Base-by-base conservation (phyloP, 2,329 filamentous ascomycete genomes). In the Sphaerulina populicola region DNA sequence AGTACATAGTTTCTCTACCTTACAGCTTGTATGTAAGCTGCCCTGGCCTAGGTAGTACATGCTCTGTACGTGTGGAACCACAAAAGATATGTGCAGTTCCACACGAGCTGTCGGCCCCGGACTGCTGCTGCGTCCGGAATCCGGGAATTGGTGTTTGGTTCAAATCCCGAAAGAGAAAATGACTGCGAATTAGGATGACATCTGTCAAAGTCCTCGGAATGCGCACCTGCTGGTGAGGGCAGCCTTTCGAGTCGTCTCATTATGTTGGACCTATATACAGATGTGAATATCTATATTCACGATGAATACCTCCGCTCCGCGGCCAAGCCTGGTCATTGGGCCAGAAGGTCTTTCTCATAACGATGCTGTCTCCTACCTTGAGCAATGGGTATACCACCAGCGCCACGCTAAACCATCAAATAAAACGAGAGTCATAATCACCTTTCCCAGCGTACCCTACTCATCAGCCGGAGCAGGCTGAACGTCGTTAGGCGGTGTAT, bases 341-440 rank as follows among this genome's bases (percentile, higher is more conserved):
- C 15, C 39, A 23, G 11, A 23, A 18, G 7, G 15, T 18, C 18
- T 18, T 23, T 27, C 39, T 41, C 39, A 9, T 41, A 21, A 41
- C 10, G 11, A 27, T 41, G 15, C 18, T 15, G 39, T 27, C 39
- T 23, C 15, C 2, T 11, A 11, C n/a, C 15, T 9, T 6, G 23
- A 12, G 39, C 31, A 41, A 23, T 11, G 39, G 39, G 39, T 51
- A 45, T 44, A 37, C 50, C 50, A 15, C 50, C 50, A 48, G 50
- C 50, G 50, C 50, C 50, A 8, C 50, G 50, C 50, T 52, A 52
- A 52, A 52, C 37, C 29, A 38, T 36, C 12, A 39, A 49, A 36
- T 27, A 48, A 40, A 10, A 33, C 27, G 14, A 27, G 37, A 35
- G 12, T 9, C 14, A 18, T 8, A 23, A 37, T 15, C 10, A 5